Evolutionary conservation across 2,329 filamentous ascomycete genomes (phyloP).

Genomic region (Aspergillus japonicus): DNA sequence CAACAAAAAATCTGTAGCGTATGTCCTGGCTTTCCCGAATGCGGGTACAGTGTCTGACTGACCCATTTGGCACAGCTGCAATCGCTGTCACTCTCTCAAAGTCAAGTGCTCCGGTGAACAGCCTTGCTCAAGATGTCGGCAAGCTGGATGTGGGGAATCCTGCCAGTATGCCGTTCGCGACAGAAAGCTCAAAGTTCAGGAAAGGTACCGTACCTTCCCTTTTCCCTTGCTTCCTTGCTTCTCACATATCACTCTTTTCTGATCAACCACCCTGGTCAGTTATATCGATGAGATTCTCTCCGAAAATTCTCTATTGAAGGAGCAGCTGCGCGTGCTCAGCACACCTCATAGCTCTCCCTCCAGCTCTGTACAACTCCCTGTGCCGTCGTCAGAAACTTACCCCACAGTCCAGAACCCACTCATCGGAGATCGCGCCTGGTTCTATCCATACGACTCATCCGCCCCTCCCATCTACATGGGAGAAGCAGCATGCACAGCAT

Average conservation of each 20-base stretch:
- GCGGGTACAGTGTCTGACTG: background rate
- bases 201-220: constrained; percentile 19
- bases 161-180: constrained; percentile 41
- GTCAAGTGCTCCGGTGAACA: constrained; percentile 44
- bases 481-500: constrained; percentile 36
- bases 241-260: background rate
- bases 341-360: constrained; percentile 4
- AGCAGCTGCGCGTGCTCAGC: constrained; percentile 8
- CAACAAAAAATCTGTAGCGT: constrained; percentile 18
- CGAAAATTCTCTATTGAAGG: constrained; percentile 17
- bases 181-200: constrained; percentile 35
- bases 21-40: background rate
- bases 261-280: constrained; percentile 8
- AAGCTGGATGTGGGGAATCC: constrained; percentile 28
- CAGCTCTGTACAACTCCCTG: background rate
- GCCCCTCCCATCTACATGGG: constrained; percentile 30
- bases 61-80: constrained; percentile 24
- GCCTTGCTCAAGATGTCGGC: constrained; percentile 40
- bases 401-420: constrained; percentile 21
- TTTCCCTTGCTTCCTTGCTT: background rate
- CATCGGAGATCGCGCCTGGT: constrained; percentile 29
- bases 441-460: constrained; percentile 26
- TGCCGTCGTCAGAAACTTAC: constrained; percentile 3
- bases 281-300: constrained; percentile 28
- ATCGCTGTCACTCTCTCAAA: constrained; percentile 44